Evolutionary conservation across 345 rosid species (phyloP).

Genomic region (Euclidium syriacum): DNA sequence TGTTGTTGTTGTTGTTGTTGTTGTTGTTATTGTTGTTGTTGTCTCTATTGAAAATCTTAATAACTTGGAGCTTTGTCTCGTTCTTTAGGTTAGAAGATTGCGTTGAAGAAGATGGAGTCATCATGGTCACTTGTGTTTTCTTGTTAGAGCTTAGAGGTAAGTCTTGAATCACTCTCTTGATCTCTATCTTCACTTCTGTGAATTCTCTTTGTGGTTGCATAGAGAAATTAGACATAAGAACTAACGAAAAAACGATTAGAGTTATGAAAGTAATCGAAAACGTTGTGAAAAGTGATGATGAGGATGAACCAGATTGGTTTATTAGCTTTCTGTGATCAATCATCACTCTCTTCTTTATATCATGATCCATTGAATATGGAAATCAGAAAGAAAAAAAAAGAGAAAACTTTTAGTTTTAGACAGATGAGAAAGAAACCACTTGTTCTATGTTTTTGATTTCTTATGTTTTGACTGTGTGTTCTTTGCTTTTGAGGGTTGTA

Average conservation of each 20-base stretch:
- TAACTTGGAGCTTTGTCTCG: constrained; percentile 37
- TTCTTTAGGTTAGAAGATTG: constrained; percentile 33
- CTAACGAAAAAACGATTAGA: constrained; percentile 13
- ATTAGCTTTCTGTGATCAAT: constrained; percentile 14
- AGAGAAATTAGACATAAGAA: constrained; percentile 14
- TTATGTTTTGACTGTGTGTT: constrained; percentile 9
- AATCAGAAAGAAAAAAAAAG: background rate
- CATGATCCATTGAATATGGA: constrained; percentile 14
- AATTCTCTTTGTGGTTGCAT: constrained; percentile 21
- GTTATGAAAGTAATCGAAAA: constrained; percentile 8
- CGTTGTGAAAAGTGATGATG: constrained; percentile 16
- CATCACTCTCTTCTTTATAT: constrained; percentile 4
- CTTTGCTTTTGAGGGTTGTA: constrained; percentile 6
- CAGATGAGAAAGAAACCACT: background rate
- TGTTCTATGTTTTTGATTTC: constrained; percentile 2
- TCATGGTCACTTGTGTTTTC: constrained; percentile 14
- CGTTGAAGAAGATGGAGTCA: constrained; percentile 23
- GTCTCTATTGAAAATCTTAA: constrained; percentile 38
- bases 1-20: no score
- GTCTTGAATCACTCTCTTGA: constrained; percentile 15
- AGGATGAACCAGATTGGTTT: constrained; percentile 12
- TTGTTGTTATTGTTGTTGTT: no score
- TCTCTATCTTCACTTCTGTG: constrained; percentile 23
- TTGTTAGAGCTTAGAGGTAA: constrained; percentile 18
- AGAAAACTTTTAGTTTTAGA: background rate